phyloP scores from a whole-genome alignment of 345 rosid genomes.

The Gossypium thurberi region DNA sequence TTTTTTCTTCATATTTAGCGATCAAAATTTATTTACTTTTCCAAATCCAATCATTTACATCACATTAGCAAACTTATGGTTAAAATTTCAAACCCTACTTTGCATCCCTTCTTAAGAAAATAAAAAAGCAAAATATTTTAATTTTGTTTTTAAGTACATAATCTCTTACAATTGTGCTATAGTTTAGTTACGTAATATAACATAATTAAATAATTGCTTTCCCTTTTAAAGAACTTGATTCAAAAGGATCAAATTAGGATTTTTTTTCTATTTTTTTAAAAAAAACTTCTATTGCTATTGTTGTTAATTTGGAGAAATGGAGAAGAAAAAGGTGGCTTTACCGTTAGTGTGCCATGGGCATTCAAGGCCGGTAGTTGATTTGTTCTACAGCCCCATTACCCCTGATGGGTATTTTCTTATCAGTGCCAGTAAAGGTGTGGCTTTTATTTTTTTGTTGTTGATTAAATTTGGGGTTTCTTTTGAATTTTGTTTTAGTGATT shows the following conservation, averaged over 20 bases:
- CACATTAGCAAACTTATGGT: too few relatives aligned
- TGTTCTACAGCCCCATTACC: conserved; percentile 65
- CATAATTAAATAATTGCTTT: not conserved
- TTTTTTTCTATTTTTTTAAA: not conserved
- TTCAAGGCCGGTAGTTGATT: conserved; percentile 81
- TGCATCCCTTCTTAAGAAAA: too few relatives aligned
- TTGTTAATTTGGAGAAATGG: conserved; percentile 27
- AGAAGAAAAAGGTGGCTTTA: conserved; percentile 47
- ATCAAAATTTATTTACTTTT: not conserved
- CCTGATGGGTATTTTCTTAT: conserved; percentile 85
- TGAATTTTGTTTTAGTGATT: not conserved
- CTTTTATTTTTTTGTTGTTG: not conserved
- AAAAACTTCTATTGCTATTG: not conserved
- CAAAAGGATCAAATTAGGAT: not conserved
- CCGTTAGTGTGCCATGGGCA: conserved; percentile 85
- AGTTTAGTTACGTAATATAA: not conserved
- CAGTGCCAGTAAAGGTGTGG: conserved; percentile 76
- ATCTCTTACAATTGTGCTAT: not conserved
- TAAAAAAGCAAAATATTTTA: not conserved
- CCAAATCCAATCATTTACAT: too few relatives aligned
- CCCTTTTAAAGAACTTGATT: not conserved
- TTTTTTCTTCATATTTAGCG: not conserved
- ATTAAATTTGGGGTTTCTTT: not conserved
- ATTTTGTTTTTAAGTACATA: not conserved
- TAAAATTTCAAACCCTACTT: too few relatives aligned